Evolutionary conservation across 2,329 filamentous ascomycete genomes (phyloP), one percentile per base, ranked within the genome.

Genomic region (Epichloe festucae): DNA sequence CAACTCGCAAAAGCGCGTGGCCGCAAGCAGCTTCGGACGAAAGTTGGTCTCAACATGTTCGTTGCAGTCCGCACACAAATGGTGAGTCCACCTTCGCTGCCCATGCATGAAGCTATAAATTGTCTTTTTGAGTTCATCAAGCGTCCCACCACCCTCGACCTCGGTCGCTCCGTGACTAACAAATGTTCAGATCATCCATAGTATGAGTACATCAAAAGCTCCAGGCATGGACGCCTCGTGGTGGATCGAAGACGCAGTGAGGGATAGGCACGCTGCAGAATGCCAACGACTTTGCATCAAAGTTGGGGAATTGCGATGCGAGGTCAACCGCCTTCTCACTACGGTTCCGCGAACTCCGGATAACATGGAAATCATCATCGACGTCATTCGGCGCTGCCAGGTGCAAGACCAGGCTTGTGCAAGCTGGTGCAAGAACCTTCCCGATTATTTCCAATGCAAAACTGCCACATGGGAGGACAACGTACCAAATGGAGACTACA

Each of bases 11-110:
- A 76, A 60, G 71, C 74, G 10, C 73, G 80, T 45, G 78, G 79
- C 4, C 74, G 71, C 57, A 73, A 75, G 55, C 77, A 81, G 57
- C 60, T 80, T 10, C 67, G 68, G 42, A 79, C 76, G 14, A 74
- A 73, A 60, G 66, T 70, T 2, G 80, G 79, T 0, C 61, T 76
- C 35, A 69, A 73, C 51, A 69, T 84, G 14, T 83, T 83, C 59
- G 70, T 78, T 47, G 75, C 76, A 7, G 79, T 83, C 15, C 70
- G 80, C 52, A 78, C 75, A 2, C 77, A 82, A 56, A 81, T 82
- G 73, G 76, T 79, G 64, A 52, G 69, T 57, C 27, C 8, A 27
- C 17, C 6, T 43, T 12, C 10, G 4, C 34, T 39, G 19, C 5
- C 2, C 42, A 8, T 14, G 5, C 49, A 46, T 40, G 17, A 10